Percentiles rank a stretch among this genome's conserved stretches.
These are phyloP conservation scores for Termitomyces sp. DNA, from an alignment of 768 basidiomycete genomes.

Conservation along the genomic window DNA sequence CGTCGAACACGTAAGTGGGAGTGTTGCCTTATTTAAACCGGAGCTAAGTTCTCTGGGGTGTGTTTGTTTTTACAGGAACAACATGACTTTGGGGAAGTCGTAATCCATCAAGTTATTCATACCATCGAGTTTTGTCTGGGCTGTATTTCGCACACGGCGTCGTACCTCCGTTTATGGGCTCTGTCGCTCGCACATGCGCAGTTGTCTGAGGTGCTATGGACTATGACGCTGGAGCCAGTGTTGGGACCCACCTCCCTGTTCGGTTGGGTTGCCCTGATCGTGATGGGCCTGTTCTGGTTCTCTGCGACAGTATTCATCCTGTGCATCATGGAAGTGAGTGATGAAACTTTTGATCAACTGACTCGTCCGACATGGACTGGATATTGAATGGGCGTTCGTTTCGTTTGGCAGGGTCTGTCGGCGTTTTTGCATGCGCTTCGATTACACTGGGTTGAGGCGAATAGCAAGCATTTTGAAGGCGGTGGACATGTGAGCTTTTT, in stretches of 20 bases:
- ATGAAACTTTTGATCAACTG: slow-evolving; percentile 12
- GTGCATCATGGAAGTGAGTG: slow-evolving; percentile 92
- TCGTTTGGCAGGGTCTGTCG: slow-evolving; percentile 72
- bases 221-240: slow-evolving; percentile 71
- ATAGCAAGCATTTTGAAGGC: slow-evolving; percentile 94
- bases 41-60: slow-evolving; percentile 2
- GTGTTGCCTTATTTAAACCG: slow-evolving; percentile 1
- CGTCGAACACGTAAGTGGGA: slow-evolving; percentile 67
- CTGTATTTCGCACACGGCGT: slow-evolving; percentile 96
- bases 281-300: slow-evolving; percentile 76
- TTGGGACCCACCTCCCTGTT: slow-evolving; percentile 64
- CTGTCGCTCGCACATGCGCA: slow-evolving; percentile 97
- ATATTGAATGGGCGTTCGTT: not conserved
- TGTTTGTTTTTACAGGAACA: slow-evolving; percentile 48
- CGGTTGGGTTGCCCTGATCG: slow-evolving; percentile 48
- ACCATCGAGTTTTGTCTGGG: slow-evolving; percentile 99
- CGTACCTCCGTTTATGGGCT: slow-evolving; percentile 93
- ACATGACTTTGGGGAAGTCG: slow-evolving; percentile 91
- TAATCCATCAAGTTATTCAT: slow-evolving; percentile 97
- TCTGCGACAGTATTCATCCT: slow-evolving; percentile 69
- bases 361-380: slow-evolving; percentile 14
- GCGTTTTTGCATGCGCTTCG: slow-evolving; percentile 96
- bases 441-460: slow-evolving; percentile 97
- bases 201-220: slow-evolving; percentile 90
- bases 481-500: slow-evolving; percentile 66